Base-by-base conservation (phyloP, 228 moss, liverwort and hornwort species). In the Sphagnum magellanicum region DNA sequence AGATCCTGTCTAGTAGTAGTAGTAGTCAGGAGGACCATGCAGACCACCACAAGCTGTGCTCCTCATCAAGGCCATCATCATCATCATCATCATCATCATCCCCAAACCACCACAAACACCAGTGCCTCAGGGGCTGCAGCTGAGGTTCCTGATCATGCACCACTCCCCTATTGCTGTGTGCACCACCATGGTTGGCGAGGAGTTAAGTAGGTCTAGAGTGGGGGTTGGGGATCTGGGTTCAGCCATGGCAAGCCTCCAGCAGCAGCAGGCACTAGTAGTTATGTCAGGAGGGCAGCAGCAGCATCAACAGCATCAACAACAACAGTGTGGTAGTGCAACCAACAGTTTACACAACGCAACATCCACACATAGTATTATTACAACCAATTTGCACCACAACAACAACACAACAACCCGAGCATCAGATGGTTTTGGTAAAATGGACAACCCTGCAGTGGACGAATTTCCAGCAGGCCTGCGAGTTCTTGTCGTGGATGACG, bases 401-500 rank as follows among this genome's bases (percentile, higher is more conserved):
- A 32, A 32, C 32, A 78, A 11, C 50, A 84, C 57, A 8, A 75
- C 65, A 50, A 71, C 69, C 6, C 74, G 72, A 9, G 75, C 73
- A 32, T 32, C 32, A 48, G 64, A 69, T 61, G 75, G 76, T 77
- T 74, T 75, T 64, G 77, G 66, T 70, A 87, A 82, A 77, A 79
- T 84, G 81, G 84, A 87, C 67, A 32, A 32, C 32, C 16, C 15
- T 13, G 51, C 87, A 9, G 59, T 66, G 10, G 88, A 88, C 67
- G 84, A 85, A 78, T 88, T 88, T 53, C 88, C 88, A 0, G 80
- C 61, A 9, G 88, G 88, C 55, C 74, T 88, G 84, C 81, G 83
- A 4, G 88, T 88, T 49, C 78, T 88, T 4, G 88, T 88, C 12
- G 88, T 88, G 68, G 88, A 88, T 74, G 88, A 88, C 14, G 88